Evolutionary conservation across 140 eudicot species (phyloP).

Genomic region (Cichorium intybus): DNA sequence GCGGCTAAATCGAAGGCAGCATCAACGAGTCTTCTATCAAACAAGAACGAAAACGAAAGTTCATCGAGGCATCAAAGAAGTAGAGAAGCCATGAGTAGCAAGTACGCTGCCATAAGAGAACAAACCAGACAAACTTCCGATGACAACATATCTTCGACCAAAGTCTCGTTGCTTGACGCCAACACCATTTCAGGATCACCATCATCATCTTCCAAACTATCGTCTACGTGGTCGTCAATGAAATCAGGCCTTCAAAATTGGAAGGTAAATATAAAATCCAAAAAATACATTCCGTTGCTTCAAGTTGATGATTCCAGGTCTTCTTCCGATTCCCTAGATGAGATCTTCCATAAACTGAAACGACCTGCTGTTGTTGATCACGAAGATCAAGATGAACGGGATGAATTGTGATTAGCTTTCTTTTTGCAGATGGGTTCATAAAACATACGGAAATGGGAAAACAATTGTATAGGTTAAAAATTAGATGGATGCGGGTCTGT

Average conservation of each 20-base stretch:
- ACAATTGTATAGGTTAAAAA: too few species aligned
- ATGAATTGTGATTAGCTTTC: slow-evolving; percentile 5
- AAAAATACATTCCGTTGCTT: slow-evolving; percentile 46
- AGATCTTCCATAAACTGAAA: slow-evolving; percentile 68
- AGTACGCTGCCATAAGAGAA: slow-evolving; percentile 76
- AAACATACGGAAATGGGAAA: too few species aligned
- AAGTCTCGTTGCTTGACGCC: slow-evolving; percentile 62
- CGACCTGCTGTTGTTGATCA: slow-evolving; percentile 44
- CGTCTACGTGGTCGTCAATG: slow-evolving; percentile 75
- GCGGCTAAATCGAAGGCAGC: slow-evolving; percentile 45
- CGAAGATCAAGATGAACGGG: slow-evolving; percentile 28
- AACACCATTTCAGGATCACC: slow-evolving; percentile 24
- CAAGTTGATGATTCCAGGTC: slow-evolving; percentile 38
- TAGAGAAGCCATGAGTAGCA: slow-evolving; percentile 78
- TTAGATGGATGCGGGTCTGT: too few species aligned
- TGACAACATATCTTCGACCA: slow-evolving; percentile 45
- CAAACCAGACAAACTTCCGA: slow-evolving; percentile 40
- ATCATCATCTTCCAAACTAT: slow-evolving; percentile 44
- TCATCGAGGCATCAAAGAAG: slow-evolving; percentile 45
- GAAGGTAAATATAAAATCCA: slow-evolving; percentile 56
- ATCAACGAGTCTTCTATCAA: slow-evolving; percentile 18
- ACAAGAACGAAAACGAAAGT: slow-evolving; percentile 37
- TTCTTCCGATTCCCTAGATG: slow-evolving; percentile 67
- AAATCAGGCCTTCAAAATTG: slow-evolving; percentile 57
- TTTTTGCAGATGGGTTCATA: too few species aligned